Evolutionary conservation across 768 basidiomycete species (phyloP).

Genomic region (Paxillus rubicundulus): DNA sequence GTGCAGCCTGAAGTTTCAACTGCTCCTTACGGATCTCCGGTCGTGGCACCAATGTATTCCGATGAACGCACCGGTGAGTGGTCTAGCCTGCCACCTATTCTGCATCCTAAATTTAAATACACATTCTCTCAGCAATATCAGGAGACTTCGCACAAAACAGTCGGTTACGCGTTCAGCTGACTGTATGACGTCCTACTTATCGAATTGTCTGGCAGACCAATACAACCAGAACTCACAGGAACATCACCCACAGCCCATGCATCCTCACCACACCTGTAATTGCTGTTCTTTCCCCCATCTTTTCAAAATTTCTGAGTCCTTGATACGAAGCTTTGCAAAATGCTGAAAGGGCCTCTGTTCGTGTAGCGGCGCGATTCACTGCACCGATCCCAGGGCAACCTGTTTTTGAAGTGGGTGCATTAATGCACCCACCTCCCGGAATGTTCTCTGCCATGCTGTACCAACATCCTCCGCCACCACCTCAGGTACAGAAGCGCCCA

Average conservation of each 20-base stretch:
- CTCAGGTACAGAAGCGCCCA: conserved; percentile 36
- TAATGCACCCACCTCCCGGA: conserved; percentile 29
- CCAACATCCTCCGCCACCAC: conserved; percentile 27
- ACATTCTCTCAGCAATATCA: conserved; percentile 36
- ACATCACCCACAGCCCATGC: conserved; percentile 29
- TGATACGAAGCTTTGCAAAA: conserved; percentile 46
- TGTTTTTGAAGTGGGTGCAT: conserved; percentile 33
- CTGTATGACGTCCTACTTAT: conserved; percentile 17
- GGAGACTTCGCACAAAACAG: conserved; percentile 42
- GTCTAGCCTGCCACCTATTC: conserved; percentile 9
- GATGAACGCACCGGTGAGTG: conserved; percentile 56
- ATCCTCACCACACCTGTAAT: conserved; percentile 33
- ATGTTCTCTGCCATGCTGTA: conserved; percentile 30
- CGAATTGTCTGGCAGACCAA: conserved; percentile 23
- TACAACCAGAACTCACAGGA: conserved; percentile 35
- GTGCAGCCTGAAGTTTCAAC: conserved; percentile 31
- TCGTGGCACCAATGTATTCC: conserved; percentile 49
- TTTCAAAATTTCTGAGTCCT: conserved; percentile 19
- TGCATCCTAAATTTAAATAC: conserved; percentile 17
- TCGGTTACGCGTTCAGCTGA: conserved; percentile 32
- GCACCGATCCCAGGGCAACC: conserved; percentile 30
- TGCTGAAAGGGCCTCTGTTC: conserved; percentile 55
- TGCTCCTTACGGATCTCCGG: conserved; percentile 43
- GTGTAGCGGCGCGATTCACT: conserved; percentile 52
- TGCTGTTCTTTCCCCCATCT: conserved; percentile 23